These are phyloP conservation scores for Yamadazyma dushanensis DNA, from an alignment of 1,139 yeast species.

Conservation along the genomic window DNA sequence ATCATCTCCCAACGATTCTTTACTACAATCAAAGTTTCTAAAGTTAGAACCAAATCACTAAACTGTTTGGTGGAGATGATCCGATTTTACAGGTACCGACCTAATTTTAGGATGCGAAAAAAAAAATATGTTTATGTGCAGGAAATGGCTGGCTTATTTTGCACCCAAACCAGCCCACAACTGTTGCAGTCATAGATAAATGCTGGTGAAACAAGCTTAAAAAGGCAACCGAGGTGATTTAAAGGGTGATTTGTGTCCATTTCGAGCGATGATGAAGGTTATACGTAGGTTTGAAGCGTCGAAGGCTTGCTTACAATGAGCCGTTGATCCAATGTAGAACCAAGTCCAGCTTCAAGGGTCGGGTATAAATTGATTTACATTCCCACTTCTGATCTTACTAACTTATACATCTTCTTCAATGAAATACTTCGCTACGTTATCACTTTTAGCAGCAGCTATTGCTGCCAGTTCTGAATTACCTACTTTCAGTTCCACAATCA, in stretches of 20 bases:
- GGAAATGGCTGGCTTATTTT: constrained; percentile 3
- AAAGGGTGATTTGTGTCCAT: background rate
- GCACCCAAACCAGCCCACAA: constrained; percentile 1
- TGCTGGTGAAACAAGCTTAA: background rate
- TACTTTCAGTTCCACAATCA: constrained; percentile 30
- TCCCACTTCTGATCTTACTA: constrained; percentile 1
- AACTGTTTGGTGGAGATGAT: background rate
- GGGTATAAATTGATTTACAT: background rate
- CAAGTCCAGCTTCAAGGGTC: background rate
- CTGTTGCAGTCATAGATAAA: no score
- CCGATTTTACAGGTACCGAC: background rate
- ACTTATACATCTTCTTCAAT: no score
- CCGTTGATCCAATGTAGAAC: constrained; percentile 1
- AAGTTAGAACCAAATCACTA: background rate
- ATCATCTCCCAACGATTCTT: background rate
- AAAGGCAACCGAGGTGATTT: background rate
- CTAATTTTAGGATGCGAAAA: constrained; percentile 1
- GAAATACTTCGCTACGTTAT: constrained; percentile 14
- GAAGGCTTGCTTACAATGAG: constrained; percentile 3
- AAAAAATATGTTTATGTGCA: background rate
- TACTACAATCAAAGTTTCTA: no score
- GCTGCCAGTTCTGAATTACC: constrained; percentile 21
- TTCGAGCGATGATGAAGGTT: background rate
- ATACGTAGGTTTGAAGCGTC: background rate
- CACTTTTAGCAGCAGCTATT: constrained; percentile 23